Base-by-base conservation (phyloP, 2,329 filamentous ascomycete genomes). In the Diplodia mutila region DNA sequence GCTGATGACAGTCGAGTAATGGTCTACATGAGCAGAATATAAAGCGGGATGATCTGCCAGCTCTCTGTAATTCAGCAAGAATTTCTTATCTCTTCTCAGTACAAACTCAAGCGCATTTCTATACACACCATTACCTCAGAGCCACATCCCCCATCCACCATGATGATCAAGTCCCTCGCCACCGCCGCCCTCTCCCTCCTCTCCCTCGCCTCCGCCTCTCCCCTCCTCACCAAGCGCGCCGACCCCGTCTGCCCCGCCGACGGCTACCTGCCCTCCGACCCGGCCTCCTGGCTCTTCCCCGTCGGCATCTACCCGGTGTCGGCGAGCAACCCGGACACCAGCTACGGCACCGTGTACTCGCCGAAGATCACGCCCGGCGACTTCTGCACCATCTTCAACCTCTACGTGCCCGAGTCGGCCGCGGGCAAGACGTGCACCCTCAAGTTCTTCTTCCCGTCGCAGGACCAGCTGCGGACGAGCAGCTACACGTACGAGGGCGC, bases 121-220 rank as follows among this genome's bases (percentile, higher is more conserved):
- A n/a, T 27, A 9, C 4, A 27, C 18, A 51, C 11, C 32, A 34
- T 34, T 12, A 3, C 27, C 12, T 29, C 52, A 32, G 1, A 32
- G 8, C 42, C 18, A n/a, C n/a, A n/a, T n/a, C n/a, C n/a, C n/a
- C n/a, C 8, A 7, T 2, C 25, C 16, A 70, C 68, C 68, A 64
- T 49, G 54, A 72, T 66, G 63, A 73, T 46, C 68, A 68, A 65
- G 68, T 46, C 27, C 73, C 72, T 74, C 78, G 87, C 86, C 12
- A 85, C 81, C 23, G 32, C 23, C 32, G 23, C 57, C 18, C 49
- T 37, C 34, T 52, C 61, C 65, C 54, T 59, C n/a, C 65, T 61
- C 21, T 32, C 51, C 52, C 64, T 68, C 25, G 55, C 57, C 21
- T 42, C 68, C 5, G 67, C 70, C 37, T 66, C 67, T 54, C 37